Conservation (phyloP, 345 rosid species). For the Dipteronia sinensis region DNA sequence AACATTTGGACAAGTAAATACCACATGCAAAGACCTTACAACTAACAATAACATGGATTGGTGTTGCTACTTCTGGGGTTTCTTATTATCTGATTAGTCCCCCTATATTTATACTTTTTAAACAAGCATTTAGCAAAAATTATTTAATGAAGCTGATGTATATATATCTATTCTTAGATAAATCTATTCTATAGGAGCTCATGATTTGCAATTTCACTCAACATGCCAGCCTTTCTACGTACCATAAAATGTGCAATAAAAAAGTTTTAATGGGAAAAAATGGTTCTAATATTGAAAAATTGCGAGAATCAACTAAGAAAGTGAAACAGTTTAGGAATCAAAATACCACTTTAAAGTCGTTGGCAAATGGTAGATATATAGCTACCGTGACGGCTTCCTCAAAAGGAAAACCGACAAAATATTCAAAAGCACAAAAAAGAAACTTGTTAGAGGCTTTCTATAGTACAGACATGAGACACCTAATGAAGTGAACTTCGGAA, state of each 20-base stretch:
- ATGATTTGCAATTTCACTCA: not conserved
- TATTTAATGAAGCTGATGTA: no score
- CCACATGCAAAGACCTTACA: no score
- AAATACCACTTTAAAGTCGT: conserved; percentile 83
- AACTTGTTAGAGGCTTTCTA: not conserved
- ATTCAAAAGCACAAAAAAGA: not conserved
- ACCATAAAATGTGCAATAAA: not conserved
- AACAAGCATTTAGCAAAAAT: no score
- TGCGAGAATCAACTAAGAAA: not conserved
- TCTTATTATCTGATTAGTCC: no score
- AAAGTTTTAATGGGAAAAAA: not conserved
- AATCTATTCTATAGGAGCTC: not conserved
- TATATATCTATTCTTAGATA: not conserved
- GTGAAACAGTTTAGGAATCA: not conserved
- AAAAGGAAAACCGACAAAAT: conserved; percentile 63
- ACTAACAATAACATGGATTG: no score
- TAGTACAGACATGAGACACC: not conserved
- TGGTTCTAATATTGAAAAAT: not conserved
- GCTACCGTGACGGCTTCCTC: conserved; percentile 80
- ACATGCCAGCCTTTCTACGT: not conserved
- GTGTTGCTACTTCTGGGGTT: no score
- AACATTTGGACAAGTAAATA: no score
- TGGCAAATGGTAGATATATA: conserved; percentile 63
- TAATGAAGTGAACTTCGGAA: not conserved
- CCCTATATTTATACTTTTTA: no score